Percentiles rank a stretch among this genome's conserved stretches.
Evolutionary conservation across 2,329 filamentous ascomycete species (phyloP).

Genomic region (Metarhizium brunneum): DNA sequence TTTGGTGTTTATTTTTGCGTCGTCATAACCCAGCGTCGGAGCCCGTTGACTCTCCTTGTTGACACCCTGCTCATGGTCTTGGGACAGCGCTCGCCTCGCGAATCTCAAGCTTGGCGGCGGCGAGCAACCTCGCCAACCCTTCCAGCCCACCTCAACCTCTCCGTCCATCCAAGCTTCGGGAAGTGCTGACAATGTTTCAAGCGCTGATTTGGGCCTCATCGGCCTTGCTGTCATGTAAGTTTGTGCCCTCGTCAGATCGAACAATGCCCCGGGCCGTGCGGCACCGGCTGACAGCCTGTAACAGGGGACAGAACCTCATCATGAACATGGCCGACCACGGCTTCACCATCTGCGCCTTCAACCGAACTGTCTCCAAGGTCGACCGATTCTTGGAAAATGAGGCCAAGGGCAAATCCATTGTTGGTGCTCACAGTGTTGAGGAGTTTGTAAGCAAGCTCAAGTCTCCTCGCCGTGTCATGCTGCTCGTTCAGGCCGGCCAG

Average conservation of each 20-base stretch:
- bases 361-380: slow-evolving; percentile 98
- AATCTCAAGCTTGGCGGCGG: slow-evolving; percentile 62
- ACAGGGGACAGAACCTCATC: slow-evolving; percentile 74
- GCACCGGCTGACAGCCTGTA: slow-evolving; percentile 2
- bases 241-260: neutral
- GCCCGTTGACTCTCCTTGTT: slow-evolving; percentile 1
- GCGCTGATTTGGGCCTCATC: slow-evolving; percentile 85
- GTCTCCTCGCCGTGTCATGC: slow-evolving; percentile 93
- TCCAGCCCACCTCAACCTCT: slow-evolving; percentile 17
- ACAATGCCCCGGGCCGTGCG: too few species aligned
- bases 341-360: slow-evolving; percentile 97
- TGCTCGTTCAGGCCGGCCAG: slow-evolving; percentile 97
- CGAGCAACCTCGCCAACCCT: slow-evolving; percentile 35
- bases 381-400: slow-evolving; percentile 87
- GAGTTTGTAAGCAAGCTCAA: slow-evolving; percentile 97
- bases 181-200: slow-evolving; percentile 50
- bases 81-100: slow-evolving; percentile 61
- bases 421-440: slow-evolving; percentile 86
- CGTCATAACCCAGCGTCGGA: neutral
- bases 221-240: slow-evolving; percentile 83
- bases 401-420: slow-evolving; percentile 90
- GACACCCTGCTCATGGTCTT: slow-evolving; percentile 26
- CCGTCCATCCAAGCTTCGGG: slow-evolving; percentile 21
- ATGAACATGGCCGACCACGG: slow-evolving; percentile 83
- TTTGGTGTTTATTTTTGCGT: slow-evolving; percentile 6